Evolutionary conservation across 129 eudicot genomes (phyloP), one percentile per base, ranked within the genome.

Genomic region (Apium graveolens): DNA sequence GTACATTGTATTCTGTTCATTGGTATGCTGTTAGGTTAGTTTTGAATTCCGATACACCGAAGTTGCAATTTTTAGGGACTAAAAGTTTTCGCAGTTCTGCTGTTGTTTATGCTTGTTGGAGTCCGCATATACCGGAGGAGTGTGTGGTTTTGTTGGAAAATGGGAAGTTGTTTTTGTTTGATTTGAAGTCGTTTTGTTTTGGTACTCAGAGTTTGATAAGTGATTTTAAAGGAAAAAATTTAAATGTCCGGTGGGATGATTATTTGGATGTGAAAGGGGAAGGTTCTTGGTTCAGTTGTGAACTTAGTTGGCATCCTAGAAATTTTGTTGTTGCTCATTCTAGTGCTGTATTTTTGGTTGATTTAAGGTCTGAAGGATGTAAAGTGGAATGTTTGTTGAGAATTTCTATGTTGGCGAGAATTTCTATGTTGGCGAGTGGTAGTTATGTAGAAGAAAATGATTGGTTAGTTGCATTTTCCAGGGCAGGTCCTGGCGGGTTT

Each of bases 221-320:
- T 51, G 57, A 41, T 20, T 84, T 86, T 49, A 81, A 3, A 8
- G 86, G 88, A 75, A 81, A 81, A 75, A 81, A 35, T 69, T 7
- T 86, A 44, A 65, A 65, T 8, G 80, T 86, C 62, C 31, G 21
- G 12, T 88, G 86, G 87, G 83, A 83, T 74, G 73, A 83, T 66
- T n/a, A n/a, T 57, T 75, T 76, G 75, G 44, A 44, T 53, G 27
- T 76, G 55, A 74, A 20, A 65, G 84, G 84, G 20, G 74, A 77
- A 12, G 80, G 78, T 75, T 48, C 78, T n/a, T 94, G 98, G 97
- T 80, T 94, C 60, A 79, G 96, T 51, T 90, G 90, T 85, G 96
- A 91, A 75, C 89, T 94, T 74, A 89, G 96, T 81, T 91, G 91
- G 92, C 90, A 91, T 86, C 93, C 92, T 12, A 89, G 96, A 74